These are phyloP conservation scores for Gracilaria gracilis DNA, from an alignment of 23 red algal species.

Conservation along the genomic window DNA sequence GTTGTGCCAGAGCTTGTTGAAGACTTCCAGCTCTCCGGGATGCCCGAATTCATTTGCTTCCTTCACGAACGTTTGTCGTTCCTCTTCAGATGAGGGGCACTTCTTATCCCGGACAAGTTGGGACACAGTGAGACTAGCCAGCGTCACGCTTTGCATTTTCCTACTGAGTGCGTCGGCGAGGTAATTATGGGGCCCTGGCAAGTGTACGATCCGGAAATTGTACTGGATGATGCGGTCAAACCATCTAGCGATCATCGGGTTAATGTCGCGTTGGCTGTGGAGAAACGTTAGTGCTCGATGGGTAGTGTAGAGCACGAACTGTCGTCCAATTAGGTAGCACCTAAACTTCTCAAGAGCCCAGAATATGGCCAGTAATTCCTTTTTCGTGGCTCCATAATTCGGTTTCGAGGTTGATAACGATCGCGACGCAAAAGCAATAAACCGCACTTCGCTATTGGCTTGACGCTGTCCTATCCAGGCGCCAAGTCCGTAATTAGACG, in stretches of 20 bases:
- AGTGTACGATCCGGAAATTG: neutral
- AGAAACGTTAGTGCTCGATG: constrained; percentile 10
- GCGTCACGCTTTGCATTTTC: neutral
- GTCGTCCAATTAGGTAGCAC: neutral
- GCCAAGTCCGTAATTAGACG: too few relatives aligned
- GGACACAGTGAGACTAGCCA: too few relatives aligned
- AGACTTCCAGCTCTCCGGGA: too few relatives aligned
- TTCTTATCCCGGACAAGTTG: too few relatives aligned
- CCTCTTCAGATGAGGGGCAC: too few relatives aligned
- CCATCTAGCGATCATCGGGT: constrained; percentile 20
- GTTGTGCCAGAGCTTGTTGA: too few relatives aligned
- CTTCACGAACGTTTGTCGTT: too few relatives aligned
- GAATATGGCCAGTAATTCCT: constrained; percentile 9
- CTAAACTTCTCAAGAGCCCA: neutral
- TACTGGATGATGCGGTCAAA: neutral
- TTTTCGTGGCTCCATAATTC: constrained; percentile 12
- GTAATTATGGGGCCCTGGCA: constrained; percentile 2
- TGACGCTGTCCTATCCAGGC: neutral
- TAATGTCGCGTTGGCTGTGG: neutral
- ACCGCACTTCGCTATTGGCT: neutral
- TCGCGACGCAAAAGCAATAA: neutral
- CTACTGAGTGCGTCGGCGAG: neutral
- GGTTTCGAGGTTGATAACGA: neutral
- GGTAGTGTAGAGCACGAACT: neutral
- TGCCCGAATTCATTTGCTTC: too few relatives aligned